Conservation (phyloP, 148 eudicot species). For the Agrostemma githago region DNA sequence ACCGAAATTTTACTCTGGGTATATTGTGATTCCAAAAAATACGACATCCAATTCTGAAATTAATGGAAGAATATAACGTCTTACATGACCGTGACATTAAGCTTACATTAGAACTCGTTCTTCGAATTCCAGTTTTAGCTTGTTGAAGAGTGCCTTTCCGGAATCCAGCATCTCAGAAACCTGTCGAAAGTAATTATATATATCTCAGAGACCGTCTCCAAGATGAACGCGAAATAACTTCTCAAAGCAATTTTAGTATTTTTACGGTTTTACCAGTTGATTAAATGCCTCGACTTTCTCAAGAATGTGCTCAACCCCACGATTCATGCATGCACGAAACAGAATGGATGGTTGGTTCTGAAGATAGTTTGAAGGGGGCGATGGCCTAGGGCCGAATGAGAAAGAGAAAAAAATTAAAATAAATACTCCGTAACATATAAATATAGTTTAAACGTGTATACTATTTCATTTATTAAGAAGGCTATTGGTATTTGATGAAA, state of each 20-base stretch:
- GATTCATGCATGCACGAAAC: too few relatives aligned
- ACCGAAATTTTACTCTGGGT: too few relatives aligned
- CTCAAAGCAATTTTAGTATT: slow-evolving; percentile 9
- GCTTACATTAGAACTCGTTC: slow-evolving; percentile 77
- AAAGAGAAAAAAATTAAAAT: too few relatives aligned
- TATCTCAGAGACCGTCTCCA: not conserved
- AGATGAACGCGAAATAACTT: not conserved
- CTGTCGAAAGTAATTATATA: slow-evolving; percentile 28
- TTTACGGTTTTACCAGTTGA: slow-evolving; percentile 69
- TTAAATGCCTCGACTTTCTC: slow-evolving; percentile 73
- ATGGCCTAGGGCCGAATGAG: too few relatives aligned
- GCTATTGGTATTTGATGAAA: too few relatives aligned
- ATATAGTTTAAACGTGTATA: too few relatives aligned
- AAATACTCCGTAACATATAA: too few relatives aligned
- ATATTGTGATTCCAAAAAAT: not conserved
- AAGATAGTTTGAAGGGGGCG: too few relatives aligned
- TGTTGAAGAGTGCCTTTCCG: slow-evolving; percentile 69
- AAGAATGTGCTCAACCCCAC: slow-evolving; percentile 55
- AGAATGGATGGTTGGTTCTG: too few relatives aligned
- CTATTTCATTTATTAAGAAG: too few relatives aligned
- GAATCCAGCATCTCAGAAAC: slow-evolving; percentile 83
- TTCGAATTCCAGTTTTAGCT: slow-evolving; percentile 65
- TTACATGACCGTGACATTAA: not conserved
- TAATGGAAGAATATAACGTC: not conserved
- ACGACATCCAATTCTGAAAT: not conserved